Percentiles rank a stretch among this genome's conserved stretches.
phyloP scores from a whole-genome alignment of 2,329 filamentous ascomycete genomes.

The Fusarium metavorans region DNA sequence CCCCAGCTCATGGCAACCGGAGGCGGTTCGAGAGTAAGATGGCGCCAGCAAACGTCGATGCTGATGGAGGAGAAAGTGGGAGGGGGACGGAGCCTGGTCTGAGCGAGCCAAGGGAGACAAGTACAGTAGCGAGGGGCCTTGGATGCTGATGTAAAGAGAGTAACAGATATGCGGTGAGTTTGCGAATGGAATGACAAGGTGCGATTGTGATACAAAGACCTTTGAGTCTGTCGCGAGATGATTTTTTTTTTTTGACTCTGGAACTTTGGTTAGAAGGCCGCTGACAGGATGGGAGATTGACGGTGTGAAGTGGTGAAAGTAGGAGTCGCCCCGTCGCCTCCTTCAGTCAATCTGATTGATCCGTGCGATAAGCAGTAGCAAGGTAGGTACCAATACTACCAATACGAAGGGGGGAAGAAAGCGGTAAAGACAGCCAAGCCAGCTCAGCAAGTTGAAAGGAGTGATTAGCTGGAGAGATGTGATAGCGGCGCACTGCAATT shows the following conservation, averaged over 20 bases:
- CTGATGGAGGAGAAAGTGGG: slow-evolving; percentile 15
- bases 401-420: slow-evolving; percentile 23
- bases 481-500: background rate
- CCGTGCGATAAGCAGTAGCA: slow-evolving; percentile 21
- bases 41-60: slow-evolving; percentile 28
- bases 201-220: slow-evolving; percentile 27
- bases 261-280: slow-evolving; percentile 9
- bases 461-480: slow-evolving; percentile 15
- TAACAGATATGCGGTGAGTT: slow-evolving; percentile 28
- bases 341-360: slow-evolving; percentile 26
- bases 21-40: slow-evolving; percentile 21
- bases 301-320: slow-evolving; percentile 36
- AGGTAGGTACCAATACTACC: slow-evolving; percentile 21
- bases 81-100: slow-evolving; percentile 13
- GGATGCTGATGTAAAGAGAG: slow-evolving; percentile 12
- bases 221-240: slow-evolving; percentile 6
- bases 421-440: slow-evolving; percentile 6
- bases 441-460: background rate
- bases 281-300: slow-evolving; percentile 34
- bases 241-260: slow-evolving; percentile 23
- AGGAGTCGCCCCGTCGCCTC: slow-evolving; percentile 23
- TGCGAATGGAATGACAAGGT: slow-evolving; percentile 28
- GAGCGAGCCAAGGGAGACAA: slow-evolving; percentile 36
- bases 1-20: slow-evolving; percentile 47
- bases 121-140: slow-evolving; percentile 27